Percentiles rank a stretch among this genome's conserved stretches.
Conservation (phyloP, 106 monocot genomes). For the Platanthera zijinensis region DNA sequence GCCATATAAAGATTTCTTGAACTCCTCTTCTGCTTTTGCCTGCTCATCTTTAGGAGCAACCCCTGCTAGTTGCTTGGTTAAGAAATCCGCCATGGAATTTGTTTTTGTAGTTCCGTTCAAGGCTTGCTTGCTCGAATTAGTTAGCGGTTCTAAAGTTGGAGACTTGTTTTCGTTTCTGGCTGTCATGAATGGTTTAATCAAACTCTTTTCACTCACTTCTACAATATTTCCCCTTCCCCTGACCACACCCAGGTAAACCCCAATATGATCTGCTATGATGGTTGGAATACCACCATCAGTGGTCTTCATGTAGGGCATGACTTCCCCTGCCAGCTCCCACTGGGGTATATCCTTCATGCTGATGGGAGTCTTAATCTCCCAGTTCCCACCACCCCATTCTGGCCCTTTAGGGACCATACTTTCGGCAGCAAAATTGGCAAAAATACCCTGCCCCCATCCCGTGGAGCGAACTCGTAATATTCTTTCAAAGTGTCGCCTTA, state of each 20-base stretch:
- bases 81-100: constrained; percentile 33
- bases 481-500: constrained; percentile 84
- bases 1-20: constrained; percentile 78
- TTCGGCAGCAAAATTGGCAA: constrained; percentile 96
- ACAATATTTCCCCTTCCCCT: constrained; percentile 77
- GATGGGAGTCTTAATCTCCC: constrained; percentile 90
- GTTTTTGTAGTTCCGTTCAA: constrained; percentile 17
- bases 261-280: constrained; percentile 79
- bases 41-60: constrained; percentile 58
- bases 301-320: constrained; percentile 97
- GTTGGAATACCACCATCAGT: constrained; percentile 73
- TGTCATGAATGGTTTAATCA: constrained; percentile 52
- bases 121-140: constrained; percentile 18
- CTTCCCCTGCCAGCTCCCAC: constrained; percentile 92
- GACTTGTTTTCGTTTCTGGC: constrained; percentile 43
- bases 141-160: constrained; percentile 11
- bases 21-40: constrained; percentile 89
- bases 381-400: constrained; percentile 99
- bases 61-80: constrained; percentile 47
- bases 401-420: constrained; percentile 97
- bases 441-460: constrained; percentile 94
- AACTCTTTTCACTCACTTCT: constrained; percentile 86
- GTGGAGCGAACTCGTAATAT: constrained; percentile 82
- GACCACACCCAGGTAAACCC: constrained; percentile 83
- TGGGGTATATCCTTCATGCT: constrained; percentile 80